Conservation (phyloP, 2,329 filamentous ascomycete genomes). For the Fusarium napiforme region DNA sequence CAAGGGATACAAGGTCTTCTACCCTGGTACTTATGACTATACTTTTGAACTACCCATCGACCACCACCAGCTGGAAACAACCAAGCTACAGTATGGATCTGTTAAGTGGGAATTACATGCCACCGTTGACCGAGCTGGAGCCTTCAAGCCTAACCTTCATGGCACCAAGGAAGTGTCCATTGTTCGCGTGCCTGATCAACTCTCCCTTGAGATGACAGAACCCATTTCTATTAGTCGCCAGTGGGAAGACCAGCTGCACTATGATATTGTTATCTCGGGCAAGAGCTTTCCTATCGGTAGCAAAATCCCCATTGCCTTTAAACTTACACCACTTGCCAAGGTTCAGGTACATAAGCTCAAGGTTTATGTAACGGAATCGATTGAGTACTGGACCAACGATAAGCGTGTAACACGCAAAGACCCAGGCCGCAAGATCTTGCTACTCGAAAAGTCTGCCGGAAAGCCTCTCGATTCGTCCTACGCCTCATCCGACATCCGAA, state of each 20-base stretch:
- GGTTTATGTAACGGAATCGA: constrained; percentile 88
- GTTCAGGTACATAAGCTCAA: constrained; percentile 94
- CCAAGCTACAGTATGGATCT: constrained; percentile 84
- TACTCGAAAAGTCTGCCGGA: constrained; percentile 90
- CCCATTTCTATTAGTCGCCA: constrained; percentile 93
- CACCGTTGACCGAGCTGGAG: constrained; percentile 84
- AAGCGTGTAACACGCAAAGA: constrained; percentile 87
- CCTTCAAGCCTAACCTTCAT: constrained; percentile 88
- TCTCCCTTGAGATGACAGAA: constrained; percentile 89
- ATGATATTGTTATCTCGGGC: constrained; percentile 95
- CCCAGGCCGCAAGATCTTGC: constrained; percentile 81
- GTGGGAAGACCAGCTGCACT: constrained; percentile 95
- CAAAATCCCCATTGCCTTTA: constrained; percentile 92
- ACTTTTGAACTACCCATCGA: constrained; percentile 90
- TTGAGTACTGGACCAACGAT: constrained; percentile 90
- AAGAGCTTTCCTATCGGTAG: constrained; percentile 93
- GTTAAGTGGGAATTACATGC: constrained; percentile 91
- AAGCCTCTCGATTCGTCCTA: constrained; percentile 78
- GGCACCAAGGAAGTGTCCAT: constrained; percentile 85
- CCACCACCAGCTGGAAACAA: constrained; percentile 88
- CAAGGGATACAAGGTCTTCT: constrained; percentile 88
- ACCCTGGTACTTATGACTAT: constrained; percentile 74
- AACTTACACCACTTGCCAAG: constrained; percentile 90
- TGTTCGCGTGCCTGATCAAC: constrained; percentile 86
- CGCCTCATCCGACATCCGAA: constrained; percentile 78